Evolutionary conservation across 495 filamentous ascomycete genomes (phyloP).

Genomic region (Tuber magnatum): DNA sequence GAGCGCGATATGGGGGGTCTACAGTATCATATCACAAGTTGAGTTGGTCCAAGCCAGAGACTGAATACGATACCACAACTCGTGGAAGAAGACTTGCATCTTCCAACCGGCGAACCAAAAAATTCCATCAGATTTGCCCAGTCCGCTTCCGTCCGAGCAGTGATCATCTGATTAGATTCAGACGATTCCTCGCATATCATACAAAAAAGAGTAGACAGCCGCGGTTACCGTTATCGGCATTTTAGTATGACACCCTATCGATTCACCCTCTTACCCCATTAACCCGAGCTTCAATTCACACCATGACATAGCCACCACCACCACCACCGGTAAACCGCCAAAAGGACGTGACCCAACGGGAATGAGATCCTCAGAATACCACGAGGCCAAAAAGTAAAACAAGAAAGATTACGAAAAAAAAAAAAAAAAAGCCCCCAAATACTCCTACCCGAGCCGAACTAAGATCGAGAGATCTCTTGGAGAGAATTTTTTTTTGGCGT

Average conservation of each 20-base stretch:
- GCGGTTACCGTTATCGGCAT: neutral
- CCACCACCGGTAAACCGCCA: neutral
- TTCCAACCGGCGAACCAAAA: neutral
- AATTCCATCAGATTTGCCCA: neutral
- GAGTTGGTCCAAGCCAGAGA: neutral
- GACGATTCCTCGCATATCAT: neutral
- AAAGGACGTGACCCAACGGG: neutral
- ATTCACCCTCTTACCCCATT: neutral
- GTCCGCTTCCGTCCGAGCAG: slow-evolving; percentile 1
- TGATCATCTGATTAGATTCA: neutral
- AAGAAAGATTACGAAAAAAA: neutral
- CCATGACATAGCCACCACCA: no score
- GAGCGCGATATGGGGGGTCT: neutral
- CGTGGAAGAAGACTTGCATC: neutral
- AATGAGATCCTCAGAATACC: neutral
- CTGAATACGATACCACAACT: neutral
- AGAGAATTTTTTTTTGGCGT: no score
- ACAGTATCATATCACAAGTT: neutral
- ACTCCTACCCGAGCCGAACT: neutral
- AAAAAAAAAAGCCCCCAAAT: no score
- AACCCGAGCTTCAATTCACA: no score
- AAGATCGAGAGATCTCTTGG: neutral
- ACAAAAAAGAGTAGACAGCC: neutral
- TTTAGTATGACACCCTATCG: neutral
- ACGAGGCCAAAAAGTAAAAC: neutral